Evolutionary conservation across 345 rosid genomes (phyloP).

Genomic region (Tarenaya hassleriana): DNA sequence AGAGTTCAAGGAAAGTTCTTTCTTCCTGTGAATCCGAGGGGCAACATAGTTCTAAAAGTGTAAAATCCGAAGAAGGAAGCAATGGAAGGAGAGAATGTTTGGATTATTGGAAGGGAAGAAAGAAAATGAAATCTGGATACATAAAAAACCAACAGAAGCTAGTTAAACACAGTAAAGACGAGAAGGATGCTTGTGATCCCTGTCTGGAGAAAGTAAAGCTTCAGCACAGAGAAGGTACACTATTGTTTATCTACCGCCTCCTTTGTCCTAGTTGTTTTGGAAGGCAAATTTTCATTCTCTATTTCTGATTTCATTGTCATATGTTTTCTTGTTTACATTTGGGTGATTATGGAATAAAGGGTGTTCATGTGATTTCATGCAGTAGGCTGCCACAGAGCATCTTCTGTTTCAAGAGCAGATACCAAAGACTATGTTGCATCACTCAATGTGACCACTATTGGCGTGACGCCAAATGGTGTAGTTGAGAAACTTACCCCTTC

Average conservation of each 20-base stretch:
- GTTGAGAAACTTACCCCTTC: conserved; percentile 26
- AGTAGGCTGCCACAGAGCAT: conserved; percentile 15
- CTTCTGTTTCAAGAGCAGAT: conserved; percentile 19
- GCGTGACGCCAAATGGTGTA: conserved; percentile 24
- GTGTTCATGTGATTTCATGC: not conserved
- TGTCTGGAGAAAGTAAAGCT: not conserved
- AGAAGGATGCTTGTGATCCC: conserved; percentile 27
- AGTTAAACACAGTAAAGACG: conserved; percentile 26
- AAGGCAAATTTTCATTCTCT: not conserved
- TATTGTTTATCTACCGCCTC: not conserved
- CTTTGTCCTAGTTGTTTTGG: not conserved
- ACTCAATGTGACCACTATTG: conserved; percentile 25
- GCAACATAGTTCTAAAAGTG: conserved; percentile 24
- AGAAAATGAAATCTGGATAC: conserved; percentile 24
- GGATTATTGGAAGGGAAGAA: conserved; percentile 30
- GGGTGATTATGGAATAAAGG: not conserved
- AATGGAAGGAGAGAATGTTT: conserved; percentile 33
- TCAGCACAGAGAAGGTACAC: conserved; percentile 33
- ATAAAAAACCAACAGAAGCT: conserved; percentile 27
- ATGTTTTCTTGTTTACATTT: not conserved
- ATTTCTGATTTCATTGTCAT: too few species aligned
- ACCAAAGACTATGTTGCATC: conserved; percentile 18
- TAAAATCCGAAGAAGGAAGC: conserved; percentile 32
- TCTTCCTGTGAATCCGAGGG: conserved; percentile 24
- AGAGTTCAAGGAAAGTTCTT: conserved; percentile 20